Conservation (phyloP, 176 grass and related monocot genomes). For the Chrysopogon serrulatus region DNA sequence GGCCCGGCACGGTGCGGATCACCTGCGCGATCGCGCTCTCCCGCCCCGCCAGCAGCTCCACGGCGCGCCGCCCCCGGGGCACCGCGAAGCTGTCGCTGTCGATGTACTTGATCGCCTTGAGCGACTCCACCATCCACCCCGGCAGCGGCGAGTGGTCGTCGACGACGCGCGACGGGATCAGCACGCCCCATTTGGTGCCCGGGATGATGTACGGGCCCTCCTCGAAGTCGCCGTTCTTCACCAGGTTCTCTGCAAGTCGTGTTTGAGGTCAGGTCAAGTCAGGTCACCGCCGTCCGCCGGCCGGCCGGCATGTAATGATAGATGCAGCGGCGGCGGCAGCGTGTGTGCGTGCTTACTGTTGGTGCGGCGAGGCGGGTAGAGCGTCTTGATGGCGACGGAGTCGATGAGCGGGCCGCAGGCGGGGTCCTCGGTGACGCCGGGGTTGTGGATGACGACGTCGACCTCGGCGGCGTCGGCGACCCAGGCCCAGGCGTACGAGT, state of each 20-base stretch:
- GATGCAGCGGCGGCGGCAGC: too few relatives aligned
- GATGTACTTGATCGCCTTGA: slow-evolving; percentile 80
- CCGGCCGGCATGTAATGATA: too few relatives aligned
- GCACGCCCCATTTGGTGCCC: slow-evolving; percentile 74
- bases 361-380: slow-evolving; percentile 50
- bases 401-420: slow-evolving; percentile 86
- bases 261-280: too few relatives aligned
- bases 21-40: slow-evolving; percentile 81
- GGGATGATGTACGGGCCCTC: slow-evolving; percentile 87
- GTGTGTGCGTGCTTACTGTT: slow-evolving; percentile 58
- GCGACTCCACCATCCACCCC: slow-evolving; percentile 90
- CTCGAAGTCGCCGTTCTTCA: slow-evolving; percentile 92
- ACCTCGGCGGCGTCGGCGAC: slow-evolving; percentile 36
- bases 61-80: slow-evolving; percentile 53
- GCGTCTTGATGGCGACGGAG: slow-evolving; percentile 68
- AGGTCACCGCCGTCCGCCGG: too few relatives aligned
- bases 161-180: slow-evolving; percentile 51
- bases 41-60: slow-evolving; percentile 80
- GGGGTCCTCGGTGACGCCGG: slow-evolving; percentile 66
- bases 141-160: slow-evolving; percentile 81
- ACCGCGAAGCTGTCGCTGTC: slow-evolving; percentile 68
- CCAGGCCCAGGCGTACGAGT: slow-evolving; percentile 91
- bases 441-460: slow-evolving; percentile 78
- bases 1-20: slow-evolving; percentile 53
- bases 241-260: slow-evolving; percentile 50